Evolutionary conservation across 148 eudicot species (phyloP).

Genomic region (Vaccinium myrtillus): DNA sequence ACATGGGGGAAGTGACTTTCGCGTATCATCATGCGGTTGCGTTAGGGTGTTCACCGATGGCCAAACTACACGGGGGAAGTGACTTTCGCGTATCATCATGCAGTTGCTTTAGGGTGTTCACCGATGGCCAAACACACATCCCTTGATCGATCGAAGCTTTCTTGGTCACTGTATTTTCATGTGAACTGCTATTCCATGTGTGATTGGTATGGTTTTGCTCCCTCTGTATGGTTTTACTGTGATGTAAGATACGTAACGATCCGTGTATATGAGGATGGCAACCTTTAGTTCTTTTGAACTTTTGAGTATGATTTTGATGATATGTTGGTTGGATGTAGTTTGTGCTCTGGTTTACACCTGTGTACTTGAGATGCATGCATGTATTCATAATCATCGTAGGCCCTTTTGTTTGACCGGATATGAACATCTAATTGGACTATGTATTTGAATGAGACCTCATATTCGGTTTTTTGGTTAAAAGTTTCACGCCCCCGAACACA

Average conservation of each 20-base stretch:
- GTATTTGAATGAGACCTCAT: not conserved
- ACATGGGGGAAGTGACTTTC: not conserved
- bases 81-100: not conserved
- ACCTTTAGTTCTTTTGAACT: not conserved
- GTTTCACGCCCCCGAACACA: not conserved
- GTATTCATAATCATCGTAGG: not conserved
- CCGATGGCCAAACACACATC: not conserved
- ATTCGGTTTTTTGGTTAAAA: not conserved
- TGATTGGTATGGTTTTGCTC: not conserved
- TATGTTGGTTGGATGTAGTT: not conserved
- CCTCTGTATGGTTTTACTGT: not conserved
- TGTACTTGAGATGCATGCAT: not conserved
- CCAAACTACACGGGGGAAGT: not conserved
- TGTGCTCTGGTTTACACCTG: not conserved
- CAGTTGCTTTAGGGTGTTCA: not conserved
- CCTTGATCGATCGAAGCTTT: not conserved
- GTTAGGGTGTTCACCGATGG: not conserved
- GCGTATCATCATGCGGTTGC: not conserved
- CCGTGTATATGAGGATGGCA: not conserved
- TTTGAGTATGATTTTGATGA: not conserved
- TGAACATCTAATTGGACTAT: not conserved
- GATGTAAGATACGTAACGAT: not conserved
- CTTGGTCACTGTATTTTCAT: not conserved
- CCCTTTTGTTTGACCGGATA: not conserved
- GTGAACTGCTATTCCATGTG: not conserved